Percentiles rank a stretch among this genome's conserved stretches.
These are phyloP conservation scores for Penicillium concentricum DNA, from an alignment of 2,329 filamentous ascomycete genomes.

Conservation along the genomic window DNA sequence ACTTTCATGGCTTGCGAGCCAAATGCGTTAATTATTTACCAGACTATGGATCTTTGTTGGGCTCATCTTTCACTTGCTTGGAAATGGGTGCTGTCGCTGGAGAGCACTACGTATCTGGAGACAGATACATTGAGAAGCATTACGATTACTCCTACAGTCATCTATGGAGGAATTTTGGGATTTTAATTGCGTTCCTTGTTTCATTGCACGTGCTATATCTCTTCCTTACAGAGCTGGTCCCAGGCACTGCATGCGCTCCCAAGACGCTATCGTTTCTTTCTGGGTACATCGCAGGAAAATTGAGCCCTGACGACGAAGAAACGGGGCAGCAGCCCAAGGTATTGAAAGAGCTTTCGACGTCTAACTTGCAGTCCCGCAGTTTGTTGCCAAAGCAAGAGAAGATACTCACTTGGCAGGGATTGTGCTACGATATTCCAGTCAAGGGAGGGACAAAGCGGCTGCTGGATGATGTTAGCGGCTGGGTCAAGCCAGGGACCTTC, in stretches of 20 bases:
- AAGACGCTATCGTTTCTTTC: slow-evolving; percentile 41
- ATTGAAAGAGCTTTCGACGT: too few relatives aligned
- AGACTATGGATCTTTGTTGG: slow-evolving; percentile 39
- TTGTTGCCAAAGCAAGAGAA: slow-evolving; percentile 29
- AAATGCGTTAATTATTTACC: slow-evolving; percentile 54
- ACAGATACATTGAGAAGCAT: slow-evolving; percentile 57
- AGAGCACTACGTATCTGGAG: slow-evolving; percentile 56
- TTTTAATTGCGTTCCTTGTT: slow-evolving; percentile 63
- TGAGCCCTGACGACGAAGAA: too few relatives aligned
- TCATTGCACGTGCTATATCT: slow-evolving; percentile 66
- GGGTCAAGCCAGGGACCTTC: slow-evolving; percentile 56
- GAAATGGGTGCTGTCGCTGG: slow-evolving; percentile 56
- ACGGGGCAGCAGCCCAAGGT: too few relatives aligned
- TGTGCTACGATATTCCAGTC: slow-evolving; percentile 55
- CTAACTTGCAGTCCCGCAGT: too few relatives aligned
- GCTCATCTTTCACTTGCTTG: slow-evolving; percentile 49
- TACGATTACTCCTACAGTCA: slow-evolving; percentile 54
- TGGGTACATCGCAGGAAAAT: too few relatives aligned
- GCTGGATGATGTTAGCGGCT: slow-evolving; percentile 55
- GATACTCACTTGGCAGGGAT: slow-evolving; percentile 54
- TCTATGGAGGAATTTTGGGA: slow-evolving; percentile 67
- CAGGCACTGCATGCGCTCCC: slow-evolving; percentile 52
- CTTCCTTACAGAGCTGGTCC: slow-evolving; percentile 51
- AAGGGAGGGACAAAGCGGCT: slow-evolving; percentile 53
- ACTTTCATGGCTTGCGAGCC: slow-evolving; percentile 59